Evolutionary conservation across 306 rosid genomes (phyloP), one percentile per base, ranked within the genome.

Genomic region (Gastrolobium villosum): DNA sequence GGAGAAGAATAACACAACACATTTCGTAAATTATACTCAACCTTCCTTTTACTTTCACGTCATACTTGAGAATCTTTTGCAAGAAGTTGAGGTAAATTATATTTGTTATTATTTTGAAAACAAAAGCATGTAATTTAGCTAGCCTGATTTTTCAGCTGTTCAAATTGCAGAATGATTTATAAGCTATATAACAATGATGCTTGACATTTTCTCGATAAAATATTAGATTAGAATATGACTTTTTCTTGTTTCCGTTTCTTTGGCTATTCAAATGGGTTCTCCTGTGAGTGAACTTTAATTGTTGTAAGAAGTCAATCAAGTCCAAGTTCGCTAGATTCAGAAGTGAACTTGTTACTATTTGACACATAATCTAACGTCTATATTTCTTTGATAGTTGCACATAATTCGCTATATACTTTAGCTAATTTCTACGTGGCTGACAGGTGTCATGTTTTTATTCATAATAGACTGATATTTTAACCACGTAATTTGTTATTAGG

Each of bases 1-100:
- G n/a, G n/a, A n/a, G n/a, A 20, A 20, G 26, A 20, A 20, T 20
- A 20, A 20, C 0, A 20, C 26, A 20, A 20, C 26, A 20, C 26
- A 20, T 20, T 20, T 20, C 26, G 26, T 20, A 20, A 20, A 20
- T 1, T 20, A n/a, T n/a, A 20, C 26, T 20, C 26, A 20, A 20
- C 26, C 26, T 20, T 20, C 26, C 26, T 20, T 20, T 20, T 20
- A 20, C 26, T 20, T 20, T 20, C 26, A 20, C 26, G 84, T 68
- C 76, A 93, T 93, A 80, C 94, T 96, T 44, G 90, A 93, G 85
- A 85, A 64, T 84, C 85, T 96, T 63, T 84, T 85, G 14, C 81
- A 64, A 62, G 91, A 92, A 75, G 84, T 88, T 54, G 76, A 91
- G 91, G 99, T 89, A 83, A 34, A 65, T 59, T 57, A 32, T 20